Conservation (phyloP, 306 rosid species). For the Cucurbita argyrosperma region DNA sequence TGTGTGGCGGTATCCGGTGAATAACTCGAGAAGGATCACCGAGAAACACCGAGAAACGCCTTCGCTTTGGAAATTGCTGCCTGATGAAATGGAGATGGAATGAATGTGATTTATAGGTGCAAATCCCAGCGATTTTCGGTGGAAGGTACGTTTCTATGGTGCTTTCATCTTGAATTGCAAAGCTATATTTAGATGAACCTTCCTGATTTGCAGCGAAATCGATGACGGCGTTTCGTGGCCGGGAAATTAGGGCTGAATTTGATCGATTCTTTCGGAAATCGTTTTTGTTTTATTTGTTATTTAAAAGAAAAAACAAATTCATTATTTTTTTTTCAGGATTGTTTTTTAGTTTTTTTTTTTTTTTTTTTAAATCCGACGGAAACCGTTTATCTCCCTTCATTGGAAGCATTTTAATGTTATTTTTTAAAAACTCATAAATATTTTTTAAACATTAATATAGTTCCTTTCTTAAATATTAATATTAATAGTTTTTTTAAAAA, state of each 20-base stretch:
- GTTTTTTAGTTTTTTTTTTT: too few species aligned
- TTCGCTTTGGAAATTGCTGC: slow-evolving; percentile 5
- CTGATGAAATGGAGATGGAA: background rate
- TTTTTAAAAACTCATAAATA: too few species aligned
- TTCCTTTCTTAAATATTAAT: too few species aligned
- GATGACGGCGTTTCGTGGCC: too few species aligned
- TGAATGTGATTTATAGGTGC: background rate
- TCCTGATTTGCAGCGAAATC: background rate
- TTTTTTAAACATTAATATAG: too few species aligned
- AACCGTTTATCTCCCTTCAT: too few species aligned
- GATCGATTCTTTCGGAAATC: background rate
- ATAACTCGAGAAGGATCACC: background rate
- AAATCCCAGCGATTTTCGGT: background rate
- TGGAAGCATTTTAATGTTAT: too few species aligned
- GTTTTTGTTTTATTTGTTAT: background rate
- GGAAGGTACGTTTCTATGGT: background rate
- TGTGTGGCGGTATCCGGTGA: background rate
- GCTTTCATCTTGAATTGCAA: background rate
- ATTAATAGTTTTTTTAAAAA: too few species aligned
- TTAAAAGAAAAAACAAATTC: too few species aligned
- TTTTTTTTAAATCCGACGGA: too few species aligned
- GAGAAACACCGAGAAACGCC: background rate
- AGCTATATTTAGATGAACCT: background rate
- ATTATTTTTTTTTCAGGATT: too few species aligned
- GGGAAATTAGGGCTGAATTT: background rate